Evolutionary conservation across 164 flowering plant genomes (phyloP).

Genomic region (Vitis labrusca): DNA sequence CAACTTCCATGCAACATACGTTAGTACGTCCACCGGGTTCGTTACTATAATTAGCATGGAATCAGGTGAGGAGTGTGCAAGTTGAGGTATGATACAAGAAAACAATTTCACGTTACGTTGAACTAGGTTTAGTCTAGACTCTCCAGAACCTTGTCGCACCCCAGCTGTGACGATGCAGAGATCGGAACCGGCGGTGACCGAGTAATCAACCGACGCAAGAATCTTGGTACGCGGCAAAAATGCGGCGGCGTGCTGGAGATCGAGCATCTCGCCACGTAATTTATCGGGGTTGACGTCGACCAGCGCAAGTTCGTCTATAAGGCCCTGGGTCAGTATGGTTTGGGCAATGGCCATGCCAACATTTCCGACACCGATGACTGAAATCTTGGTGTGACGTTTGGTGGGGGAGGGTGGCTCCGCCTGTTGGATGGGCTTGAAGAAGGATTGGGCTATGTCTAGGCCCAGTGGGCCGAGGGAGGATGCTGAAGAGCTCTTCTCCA

Average conservation of each 20-base stretch:
- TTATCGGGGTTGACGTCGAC: constrained; percentile 74
- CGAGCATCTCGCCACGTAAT: constrained; percentile 87
- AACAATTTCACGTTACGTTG: constrained; percentile 65
- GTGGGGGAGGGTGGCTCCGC: constrained; percentile 47
- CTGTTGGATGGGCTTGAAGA: constrained; percentile 53
- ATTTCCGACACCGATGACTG: constrained; percentile 78
- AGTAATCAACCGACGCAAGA: constrained; percentile 55
- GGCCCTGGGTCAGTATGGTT: constrained; percentile 78
- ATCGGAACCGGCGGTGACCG: constrained; percentile 63
- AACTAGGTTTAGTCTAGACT: constrained; percentile 65
- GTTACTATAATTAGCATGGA: constrained; percentile 50
- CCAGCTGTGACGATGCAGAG: constrained; percentile 82
- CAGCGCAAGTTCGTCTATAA: constrained; percentile 74
- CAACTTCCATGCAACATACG: constrained; percentile 64
- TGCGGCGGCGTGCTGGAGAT: constrained; percentile 81
- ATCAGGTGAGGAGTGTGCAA: constrained; percentile 51
- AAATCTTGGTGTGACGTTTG: constrained; percentile 61
- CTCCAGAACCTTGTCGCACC: constrained; percentile 66
- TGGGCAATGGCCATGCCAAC: constrained; percentile 96
- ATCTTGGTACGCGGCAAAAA: constrained; percentile 79
- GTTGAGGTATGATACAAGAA: constrained; percentile 43
- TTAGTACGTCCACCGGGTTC: constrained; percentile 66
- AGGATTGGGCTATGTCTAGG: constrained; percentile 46
- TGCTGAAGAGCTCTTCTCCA: constrained; percentile 43
- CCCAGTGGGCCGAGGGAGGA: constrained; percentile 58